These are phyloP conservation scores for Sorghum bicolor DNA, from an alignment of 176 grass and related monocot species.

Conservation along the genomic window DNA sequence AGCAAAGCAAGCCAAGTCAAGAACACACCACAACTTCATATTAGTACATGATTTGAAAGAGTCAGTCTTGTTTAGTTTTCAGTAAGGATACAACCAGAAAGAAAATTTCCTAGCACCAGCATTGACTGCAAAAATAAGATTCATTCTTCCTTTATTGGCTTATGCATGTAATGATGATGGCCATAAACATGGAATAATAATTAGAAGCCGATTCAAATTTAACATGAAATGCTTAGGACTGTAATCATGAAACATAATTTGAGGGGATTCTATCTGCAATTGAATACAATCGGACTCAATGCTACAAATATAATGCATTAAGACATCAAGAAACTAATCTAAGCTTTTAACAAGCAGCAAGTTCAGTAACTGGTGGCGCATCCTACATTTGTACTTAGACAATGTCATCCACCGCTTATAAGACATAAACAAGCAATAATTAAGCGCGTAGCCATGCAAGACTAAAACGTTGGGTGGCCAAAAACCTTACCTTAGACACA, in stretches of 20 bases:
- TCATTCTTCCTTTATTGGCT: not conserved
- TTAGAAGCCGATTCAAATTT: not conserved
- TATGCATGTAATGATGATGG: not conserved
- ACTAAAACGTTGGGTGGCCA: not conserved
- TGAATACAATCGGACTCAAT: not conserved
- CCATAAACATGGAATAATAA: not conserved
- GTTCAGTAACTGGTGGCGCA: not conserved
- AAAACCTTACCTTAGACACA: constrained; percentile 68
- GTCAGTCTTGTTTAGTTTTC: not conserved
- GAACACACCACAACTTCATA: not conserved
- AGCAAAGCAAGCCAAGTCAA: not conserved
- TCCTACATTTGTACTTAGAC: not conserved
- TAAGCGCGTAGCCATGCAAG: not conserved
- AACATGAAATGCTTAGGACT: not conserved
- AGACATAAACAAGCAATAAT: not conserved
- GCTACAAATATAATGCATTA: not conserved
- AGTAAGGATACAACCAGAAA: not conserved
- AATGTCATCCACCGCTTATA: not conserved
- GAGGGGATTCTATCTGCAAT: not conserved
- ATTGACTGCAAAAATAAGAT: not conserved
- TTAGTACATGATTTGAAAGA: not conserved
- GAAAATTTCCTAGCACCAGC: not conserved
- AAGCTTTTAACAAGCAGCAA: not conserved
- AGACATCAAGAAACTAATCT: not conserved
- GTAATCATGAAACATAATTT: not conserved